A percentile compares a stretch with the other conserved stretches of the same genome.
Conservation (phyloP, 768 basidiomycete species). For the Leccinellum luteum region DNA sequence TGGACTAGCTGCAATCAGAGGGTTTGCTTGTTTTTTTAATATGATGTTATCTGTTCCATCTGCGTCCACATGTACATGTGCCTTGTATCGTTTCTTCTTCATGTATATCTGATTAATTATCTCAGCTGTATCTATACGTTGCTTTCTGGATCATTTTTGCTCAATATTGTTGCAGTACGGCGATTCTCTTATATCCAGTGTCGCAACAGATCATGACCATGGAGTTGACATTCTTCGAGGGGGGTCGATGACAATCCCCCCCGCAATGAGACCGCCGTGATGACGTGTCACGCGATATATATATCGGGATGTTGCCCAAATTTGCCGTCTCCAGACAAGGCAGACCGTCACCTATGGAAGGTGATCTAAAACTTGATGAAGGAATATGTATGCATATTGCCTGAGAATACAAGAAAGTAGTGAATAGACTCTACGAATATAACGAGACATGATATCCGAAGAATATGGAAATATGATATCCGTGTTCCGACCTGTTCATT, state of each 20-base stretch:
- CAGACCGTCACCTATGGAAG: too few relatives aligned
- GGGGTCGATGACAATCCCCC: too few relatives aligned
- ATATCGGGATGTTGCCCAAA: too few relatives aligned
- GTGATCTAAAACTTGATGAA: not conserved
- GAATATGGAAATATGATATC: conserved; percentile 6
- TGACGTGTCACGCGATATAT: too few relatives aligned
- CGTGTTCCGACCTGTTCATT: conserved; percentile 37
- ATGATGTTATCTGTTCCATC: conserved; percentile 15
- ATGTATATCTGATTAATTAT: conserved; percentile 7
- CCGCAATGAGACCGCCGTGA: too few relatives aligned
- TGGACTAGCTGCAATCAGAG: conserved; percentile 6
- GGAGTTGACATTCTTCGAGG: too few relatives aligned
- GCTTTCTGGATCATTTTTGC: conserved; percentile 5
- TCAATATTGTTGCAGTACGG: not conserved
- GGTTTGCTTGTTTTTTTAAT: not conserved
- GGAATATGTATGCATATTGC: not conserved
- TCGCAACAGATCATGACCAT: too few relatives aligned
- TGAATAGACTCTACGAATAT: conserved; percentile 10
- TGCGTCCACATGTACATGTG: not conserved
- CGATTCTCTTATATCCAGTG: too few relatives aligned
- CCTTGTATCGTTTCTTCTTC: not conserved
- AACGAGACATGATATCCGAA: conserved; percentile 11
- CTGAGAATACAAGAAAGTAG: conserved; percentile 15
- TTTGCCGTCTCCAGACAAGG: too few relatives aligned
- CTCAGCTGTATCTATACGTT: conserved; percentile 12